Evolutionary conservation across 768 basidiomycete species (phyloP).

Genomic region (Rhizopogon salebrosus): DNA sequence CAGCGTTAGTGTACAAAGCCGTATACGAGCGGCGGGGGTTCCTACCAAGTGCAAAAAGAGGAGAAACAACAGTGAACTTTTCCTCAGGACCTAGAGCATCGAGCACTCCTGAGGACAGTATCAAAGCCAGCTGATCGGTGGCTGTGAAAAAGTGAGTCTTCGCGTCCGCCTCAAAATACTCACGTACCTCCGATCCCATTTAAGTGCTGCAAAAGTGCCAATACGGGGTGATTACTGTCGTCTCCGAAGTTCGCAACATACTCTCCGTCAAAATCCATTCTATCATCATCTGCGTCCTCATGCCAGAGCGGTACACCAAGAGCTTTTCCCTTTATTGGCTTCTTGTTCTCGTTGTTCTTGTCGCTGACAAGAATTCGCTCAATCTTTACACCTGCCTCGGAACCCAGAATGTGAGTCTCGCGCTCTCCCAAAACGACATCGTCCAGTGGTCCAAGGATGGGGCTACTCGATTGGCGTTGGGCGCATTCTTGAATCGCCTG

Average conservation of each 20-base stretch:
- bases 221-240: slow-evolving; percentile 17
- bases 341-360: slow-evolving; percentile 24
- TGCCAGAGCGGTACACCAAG: slow-evolving; percentile 30
- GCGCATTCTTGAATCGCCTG: slow-evolving; percentile 28
- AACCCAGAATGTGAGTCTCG: slow-evolving; percentile 23
- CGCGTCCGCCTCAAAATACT: background rate
- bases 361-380: slow-evolving; percentile 40
- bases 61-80: slow-evolving; percentile 28
- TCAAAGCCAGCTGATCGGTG: slow-evolving; percentile 27
- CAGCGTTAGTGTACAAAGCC: background rate
- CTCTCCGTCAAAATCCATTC: slow-evolving; percentile 7
- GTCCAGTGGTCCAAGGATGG: background rate
- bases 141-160: slow-evolving; percentile 28
- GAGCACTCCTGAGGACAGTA: slow-evolving; percentile 41
- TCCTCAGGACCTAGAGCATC: slow-evolving; percentile 25
- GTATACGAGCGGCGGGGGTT: background rate
- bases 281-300: slow-evolving; percentile 9
- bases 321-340: slow-evolving; percentile 11
- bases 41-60: slow-evolving; percentile 40
- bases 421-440: slow-evolving; percentile 31
- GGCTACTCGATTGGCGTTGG: slow-evolving; percentile 13
- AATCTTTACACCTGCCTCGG: slow-evolving; percentile 36
- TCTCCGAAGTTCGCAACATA: slow-evolving; percentile 4
- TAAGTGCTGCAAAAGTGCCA: slow-evolving; percentile 27
- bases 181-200: slow-evolving; percentile 31